These are phyloP conservation scores for Ascochyta pisi DNA, from an alignment of 2,329 filamentous ascomycete genomes.

Conservation along the genomic window DNA sequence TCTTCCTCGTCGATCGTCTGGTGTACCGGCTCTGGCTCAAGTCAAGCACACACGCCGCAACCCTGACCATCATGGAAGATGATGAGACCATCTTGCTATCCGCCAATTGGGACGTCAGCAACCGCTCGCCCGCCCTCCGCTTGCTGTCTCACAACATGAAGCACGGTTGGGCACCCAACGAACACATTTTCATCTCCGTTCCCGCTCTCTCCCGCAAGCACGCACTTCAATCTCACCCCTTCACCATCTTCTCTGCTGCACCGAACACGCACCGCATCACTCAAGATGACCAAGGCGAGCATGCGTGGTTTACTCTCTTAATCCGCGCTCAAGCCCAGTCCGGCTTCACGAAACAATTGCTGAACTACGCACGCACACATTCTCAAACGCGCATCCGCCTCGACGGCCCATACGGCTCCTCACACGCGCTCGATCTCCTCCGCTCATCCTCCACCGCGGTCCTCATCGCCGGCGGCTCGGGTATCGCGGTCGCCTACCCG, in stretches of 20 bases:
- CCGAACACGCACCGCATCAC: conserved; percentile 47
- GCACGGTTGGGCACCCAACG: conserved; percentile 65
- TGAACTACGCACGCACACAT: conserved; percentile 58
- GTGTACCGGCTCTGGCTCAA: conserved; percentile 64
- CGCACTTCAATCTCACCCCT: conserved; percentile 67
- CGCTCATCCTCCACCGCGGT: conserved; percentile 59
- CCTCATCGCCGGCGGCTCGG: conserved; percentile 68
- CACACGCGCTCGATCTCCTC: conserved; percentile 62
- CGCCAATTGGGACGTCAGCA: conserved; percentile 51
- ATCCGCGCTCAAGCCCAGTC: conserved; percentile 61
- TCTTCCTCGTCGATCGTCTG: conserved; percentile 65
- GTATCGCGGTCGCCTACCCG: conserved; percentile 70
- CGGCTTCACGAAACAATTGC: conserved; percentile 65
- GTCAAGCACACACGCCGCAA: conserved; percentile 56
- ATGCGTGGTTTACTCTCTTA: conserved; percentile 64
- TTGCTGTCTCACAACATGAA: conserved; percentile 47
- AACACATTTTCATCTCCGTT: conserved; percentile 69
- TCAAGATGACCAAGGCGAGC: conserved; percentile 33
- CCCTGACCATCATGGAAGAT: conserved; percentile 63
- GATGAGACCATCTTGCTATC: conserved; percentile 61
- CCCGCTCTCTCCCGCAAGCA: conserved; percentile 62
- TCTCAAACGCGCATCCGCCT: conserved; percentile 58
- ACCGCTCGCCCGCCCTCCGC: conserved; percentile 11
- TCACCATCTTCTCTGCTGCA: conserved; percentile 69
- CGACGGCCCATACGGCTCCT: conserved; percentile 71